A percentile compares a stretch with the other conserved stretches of the same genome.
phyloP scores from a whole-genome alignment of 768 basidiomycete genomes.

The Hericium alpestre region DNA sequence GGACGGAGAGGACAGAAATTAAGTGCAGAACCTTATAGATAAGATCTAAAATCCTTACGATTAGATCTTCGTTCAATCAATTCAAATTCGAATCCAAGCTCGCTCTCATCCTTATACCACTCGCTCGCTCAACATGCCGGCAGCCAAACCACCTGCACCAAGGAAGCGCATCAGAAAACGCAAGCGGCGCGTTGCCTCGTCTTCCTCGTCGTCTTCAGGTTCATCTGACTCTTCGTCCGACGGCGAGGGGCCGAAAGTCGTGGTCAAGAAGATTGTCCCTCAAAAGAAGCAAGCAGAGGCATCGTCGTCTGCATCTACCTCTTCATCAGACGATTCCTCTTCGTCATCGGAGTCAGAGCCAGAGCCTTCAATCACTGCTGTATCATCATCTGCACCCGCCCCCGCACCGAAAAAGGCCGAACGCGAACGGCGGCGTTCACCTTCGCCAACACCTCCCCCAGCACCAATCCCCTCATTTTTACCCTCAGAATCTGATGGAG shows the following conservation, averaged over 20 bases:
- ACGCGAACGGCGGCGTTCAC: conserved; percentile 15
- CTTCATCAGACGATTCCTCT: conserved; percentile 12
- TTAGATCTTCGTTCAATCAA: no score
- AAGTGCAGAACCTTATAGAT: no score
- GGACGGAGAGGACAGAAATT: no score
- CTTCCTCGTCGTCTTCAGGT: conserved; percentile 17
- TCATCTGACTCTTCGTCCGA: conserved; percentile 15
- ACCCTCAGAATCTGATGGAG: conserved; percentile 21
- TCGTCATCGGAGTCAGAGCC: conserved; percentile 13
- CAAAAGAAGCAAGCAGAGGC: conserved; percentile 2
- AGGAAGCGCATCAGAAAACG: conserved; percentile 24
- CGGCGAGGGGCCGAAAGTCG: background rate
- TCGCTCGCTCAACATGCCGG: conserved; percentile 1
- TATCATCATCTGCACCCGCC: background rate
- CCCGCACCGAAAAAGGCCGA: background rate
- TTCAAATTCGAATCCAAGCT: no score
- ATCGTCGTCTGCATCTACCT: conserved; percentile 1
- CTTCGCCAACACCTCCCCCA: conserved; percentile 24
- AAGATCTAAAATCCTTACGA: no score
- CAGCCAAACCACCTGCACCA: conserved; percentile 15
- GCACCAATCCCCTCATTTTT: conserved; percentile 48
- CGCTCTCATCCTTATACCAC: no score
- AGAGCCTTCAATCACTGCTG: background rate
- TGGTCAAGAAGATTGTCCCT: background rate
- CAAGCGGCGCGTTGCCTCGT: conserved; percentile 23